These are phyloP conservation scores for Hypoxylon rickii DNA, from an alignment of 495 filamentous ascomycete genomes.

Conservation along the genomic window DNA sequence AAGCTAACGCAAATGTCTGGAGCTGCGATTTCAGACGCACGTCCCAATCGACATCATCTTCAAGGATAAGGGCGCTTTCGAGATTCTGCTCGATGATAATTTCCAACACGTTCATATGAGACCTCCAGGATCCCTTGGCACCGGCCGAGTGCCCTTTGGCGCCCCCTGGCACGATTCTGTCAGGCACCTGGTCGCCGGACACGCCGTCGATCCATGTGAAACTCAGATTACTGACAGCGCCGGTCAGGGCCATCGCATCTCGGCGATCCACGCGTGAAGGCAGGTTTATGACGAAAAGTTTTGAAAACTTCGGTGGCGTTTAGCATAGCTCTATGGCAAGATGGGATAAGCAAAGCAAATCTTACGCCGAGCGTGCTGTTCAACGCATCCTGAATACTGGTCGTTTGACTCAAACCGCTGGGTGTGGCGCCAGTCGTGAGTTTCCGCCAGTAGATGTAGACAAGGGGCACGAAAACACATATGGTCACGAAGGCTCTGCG, in stretches of 20 bases:
- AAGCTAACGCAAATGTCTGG: conserved; percentile 43
- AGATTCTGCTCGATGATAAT: conserved; percentile 42
- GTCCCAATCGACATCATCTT: conserved; percentile 59
- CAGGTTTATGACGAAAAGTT: conserved; percentile 66
- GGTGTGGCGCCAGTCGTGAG: not conserved
- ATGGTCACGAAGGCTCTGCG: conserved; percentile 10
- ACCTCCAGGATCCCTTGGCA: conserved; percentile 52
- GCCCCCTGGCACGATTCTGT: conserved; percentile 37
- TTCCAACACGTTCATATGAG: conserved; percentile 52
- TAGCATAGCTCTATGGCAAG: not conserved
- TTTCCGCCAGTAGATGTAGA: conserved; percentile 27
- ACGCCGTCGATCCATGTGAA: conserved; percentile 62
- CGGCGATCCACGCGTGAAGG: conserved; percentile 64
- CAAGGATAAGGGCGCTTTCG: conserved; percentile 50
- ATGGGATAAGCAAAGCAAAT: not conserved
- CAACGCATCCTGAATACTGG: conserved; percentile 1
- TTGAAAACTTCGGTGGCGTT: conserved; percentile 53
- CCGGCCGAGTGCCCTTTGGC: conserved; percentile 33
- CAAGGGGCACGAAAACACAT: conserved; percentile 18
- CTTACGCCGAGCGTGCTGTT: conserved; percentile 29
- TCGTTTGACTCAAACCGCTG: not conserved
- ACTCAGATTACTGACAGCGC: conserved; percentile 55
- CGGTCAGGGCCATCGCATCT: conserved; percentile 61
- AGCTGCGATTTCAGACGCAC: conserved; percentile 50
- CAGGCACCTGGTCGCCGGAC: conserved; percentile 44